A percentile compares a stretch with the other conserved stretches of the same genome.
Conservation (phyloP, 2,329 filamentous ascomycete genomes). For the Monilinia fructigena region DNA sequence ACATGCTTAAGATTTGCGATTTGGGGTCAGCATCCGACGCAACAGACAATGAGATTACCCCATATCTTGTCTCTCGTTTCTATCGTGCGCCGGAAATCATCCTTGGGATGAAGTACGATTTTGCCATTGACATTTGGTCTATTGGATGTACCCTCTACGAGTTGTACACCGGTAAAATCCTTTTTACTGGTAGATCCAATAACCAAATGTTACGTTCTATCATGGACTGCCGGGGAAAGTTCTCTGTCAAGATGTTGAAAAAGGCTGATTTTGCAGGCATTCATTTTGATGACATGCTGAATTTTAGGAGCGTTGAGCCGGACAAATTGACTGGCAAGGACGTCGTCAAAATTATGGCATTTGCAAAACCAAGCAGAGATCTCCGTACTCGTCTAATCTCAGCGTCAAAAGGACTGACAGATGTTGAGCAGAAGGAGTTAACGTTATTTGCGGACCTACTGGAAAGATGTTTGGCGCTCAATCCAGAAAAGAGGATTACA, state of each 20-base stretch:
- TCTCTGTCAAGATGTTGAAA: slow-evolving; percentile 84
- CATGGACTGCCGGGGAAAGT: slow-evolving; percentile 92
- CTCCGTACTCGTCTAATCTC: slow-evolving; percentile 76
- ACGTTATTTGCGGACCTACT: slow-evolving; percentile 83
- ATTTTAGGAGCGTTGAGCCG: slow-evolving; percentile 80
- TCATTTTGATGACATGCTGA: slow-evolving; percentile 82
- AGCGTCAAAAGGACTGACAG: slow-evolving; percentile 70
- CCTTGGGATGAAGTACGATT: slow-evolving; percentile 92
- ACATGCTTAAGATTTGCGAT: slow-evolving; percentile 90
- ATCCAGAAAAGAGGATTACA: slow-evolving; percentile 88
- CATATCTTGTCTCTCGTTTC: slow-evolving; percentile 94
- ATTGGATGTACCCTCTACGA: slow-evolving; percentile 97
- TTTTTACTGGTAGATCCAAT: slow-evolving; percentile 93
- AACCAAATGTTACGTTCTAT: slow-evolving; percentile 98
- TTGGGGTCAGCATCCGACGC: slow-evolving; percentile 92
- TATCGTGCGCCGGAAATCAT: slow-evolving; percentile 98
- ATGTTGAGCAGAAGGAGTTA: slow-evolving; percentile 73
- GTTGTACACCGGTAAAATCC: slow-evolving; percentile 93
- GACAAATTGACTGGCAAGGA: slow-evolving; percentile 87
- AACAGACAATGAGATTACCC: slow-evolving; percentile 87
- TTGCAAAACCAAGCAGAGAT: slow-evolving; percentile 76
- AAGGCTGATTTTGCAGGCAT: slow-evolving; percentile 71
- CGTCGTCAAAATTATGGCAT: slow-evolving; percentile 63
- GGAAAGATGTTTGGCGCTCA: slow-evolving; percentile 82
- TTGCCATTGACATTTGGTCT: slow-evolving; percentile 95